Conservation (phyloP, 139 green algal genomes). For the Volvox africanus region DNA sequence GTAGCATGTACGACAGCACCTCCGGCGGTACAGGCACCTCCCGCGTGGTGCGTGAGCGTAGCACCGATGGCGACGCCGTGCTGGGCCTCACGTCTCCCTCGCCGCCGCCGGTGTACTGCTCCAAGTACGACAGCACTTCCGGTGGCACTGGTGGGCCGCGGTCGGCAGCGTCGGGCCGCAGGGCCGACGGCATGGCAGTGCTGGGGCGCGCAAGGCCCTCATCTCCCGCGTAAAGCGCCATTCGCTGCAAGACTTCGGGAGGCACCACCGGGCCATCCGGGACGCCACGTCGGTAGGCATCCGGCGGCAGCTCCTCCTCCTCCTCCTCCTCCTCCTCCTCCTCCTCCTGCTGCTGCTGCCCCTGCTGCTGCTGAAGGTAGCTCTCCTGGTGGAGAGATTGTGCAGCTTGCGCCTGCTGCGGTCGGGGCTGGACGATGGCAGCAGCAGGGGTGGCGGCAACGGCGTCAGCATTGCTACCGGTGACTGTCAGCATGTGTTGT, state of each 20-base stretch:
- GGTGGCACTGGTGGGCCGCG: slow-evolving; percentile 35
- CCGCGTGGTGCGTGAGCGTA: neutral
- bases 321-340: neutral
- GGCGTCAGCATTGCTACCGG: no score
- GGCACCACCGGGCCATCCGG: slow-evolving; percentile 22
- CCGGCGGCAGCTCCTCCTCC: no score
- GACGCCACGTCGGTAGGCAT: neutral
- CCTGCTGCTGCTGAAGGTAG: neutral
- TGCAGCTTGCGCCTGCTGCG: neutral
- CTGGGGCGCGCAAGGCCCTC: slow-evolving; percentile 41
- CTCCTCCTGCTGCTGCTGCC: neutral
- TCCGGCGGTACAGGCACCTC: slow-evolving; percentile 40
- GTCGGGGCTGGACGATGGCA: neutral
- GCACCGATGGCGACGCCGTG: slow-evolving; percentile 34
- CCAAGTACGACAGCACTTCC: slow-evolving; percentile 44
- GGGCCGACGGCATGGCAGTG: slow-evolving; percentile 29
- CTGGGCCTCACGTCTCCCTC: slow-evolving; percentile 26
- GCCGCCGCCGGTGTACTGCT: slow-evolving; percentile 46
- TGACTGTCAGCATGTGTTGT: no score
- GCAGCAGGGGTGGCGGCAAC: neutral
- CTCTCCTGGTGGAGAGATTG: neutral
- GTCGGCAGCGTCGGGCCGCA: neutral
- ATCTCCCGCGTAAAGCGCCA: slow-evolving; percentile 34
- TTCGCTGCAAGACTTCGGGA: slow-evolving; percentile 18
- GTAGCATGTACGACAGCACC: slow-evolving; percentile 44